Evolutionary conservation across 2,329 filamentous ascomycete species (phyloP).

Genomic region (Epichloe gansuensis): DNA sequence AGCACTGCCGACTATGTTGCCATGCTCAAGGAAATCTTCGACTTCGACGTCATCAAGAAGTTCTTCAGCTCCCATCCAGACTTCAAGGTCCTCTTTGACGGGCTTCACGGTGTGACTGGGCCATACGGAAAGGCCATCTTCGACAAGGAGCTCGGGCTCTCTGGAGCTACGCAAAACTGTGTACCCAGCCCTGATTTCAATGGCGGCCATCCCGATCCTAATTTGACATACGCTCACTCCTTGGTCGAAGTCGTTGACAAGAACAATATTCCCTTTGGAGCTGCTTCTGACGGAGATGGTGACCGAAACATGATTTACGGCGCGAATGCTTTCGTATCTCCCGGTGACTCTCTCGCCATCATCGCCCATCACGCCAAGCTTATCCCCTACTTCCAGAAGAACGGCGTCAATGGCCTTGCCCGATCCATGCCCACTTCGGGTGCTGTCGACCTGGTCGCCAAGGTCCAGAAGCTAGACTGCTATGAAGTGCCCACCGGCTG

Average conservation of each 20-base stretch:
- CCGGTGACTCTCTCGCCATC: conserved; percentile 93
- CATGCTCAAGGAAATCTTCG: conserved; percentile 98
- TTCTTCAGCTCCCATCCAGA: conserved; percentile 80
- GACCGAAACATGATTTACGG: conserved; percentile 99
- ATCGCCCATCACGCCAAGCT: conserved; percentile 94
- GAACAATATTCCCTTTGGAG: conserved; percentile 86
- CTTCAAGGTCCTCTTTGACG: conserved; percentile 97
- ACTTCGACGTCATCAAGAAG: conserved; percentile 89
- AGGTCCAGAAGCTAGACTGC: conserved; percentile 79
- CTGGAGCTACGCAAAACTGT: conserved; percentile 76
- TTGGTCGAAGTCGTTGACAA: conserved; percentile 90
- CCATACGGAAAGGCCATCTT: conserved; percentile 94
- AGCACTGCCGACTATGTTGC: conserved; percentile 82
- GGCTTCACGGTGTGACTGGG: conserved; percentile 85
- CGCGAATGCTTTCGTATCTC: conserved; percentile 89
- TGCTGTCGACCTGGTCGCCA: conserved; percentile 88
- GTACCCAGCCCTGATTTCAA: conserved; percentile 88
- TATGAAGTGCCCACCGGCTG: conserved; percentile 98
- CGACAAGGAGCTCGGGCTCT: conserved; percentile 79
- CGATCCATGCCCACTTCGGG: conserved; percentile 97
- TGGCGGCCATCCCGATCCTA: conserved; percentile 94
- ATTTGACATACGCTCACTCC: conserved; percentile 91
- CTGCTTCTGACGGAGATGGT: conserved; percentile 91
- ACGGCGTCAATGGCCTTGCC: conserved; percentile 89
- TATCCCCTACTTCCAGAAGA: conserved; percentile 97